Percentiles rank a stretch among this genome's conserved stretches.
phyloP scores from a whole-genome alignment of 208 protist genomes.

The Leishmania martiniquensis region DNA sequence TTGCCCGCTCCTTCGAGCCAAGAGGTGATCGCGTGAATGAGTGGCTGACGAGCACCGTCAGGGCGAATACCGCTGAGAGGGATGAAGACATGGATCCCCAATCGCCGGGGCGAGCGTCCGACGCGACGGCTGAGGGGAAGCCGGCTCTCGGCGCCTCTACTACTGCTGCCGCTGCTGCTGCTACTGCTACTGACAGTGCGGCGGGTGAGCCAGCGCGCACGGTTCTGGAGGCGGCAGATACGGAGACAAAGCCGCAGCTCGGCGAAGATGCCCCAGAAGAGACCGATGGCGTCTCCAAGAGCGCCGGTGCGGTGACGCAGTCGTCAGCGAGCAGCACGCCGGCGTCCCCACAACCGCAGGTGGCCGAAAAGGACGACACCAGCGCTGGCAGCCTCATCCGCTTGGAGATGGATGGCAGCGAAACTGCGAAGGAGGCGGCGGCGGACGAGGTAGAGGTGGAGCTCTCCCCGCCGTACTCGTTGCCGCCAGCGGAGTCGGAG shows the following conservation, averaged over 20 bases:
- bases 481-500: background rate
- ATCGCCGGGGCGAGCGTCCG: background rate
- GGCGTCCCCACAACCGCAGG: background rate
- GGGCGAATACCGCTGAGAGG: background rate
- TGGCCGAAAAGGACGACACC: background rate
- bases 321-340: background rate
- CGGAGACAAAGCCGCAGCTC: background rate
- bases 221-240: background rate
- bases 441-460: slow-evolving; percentile 2
- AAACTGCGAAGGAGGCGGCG: background rate
- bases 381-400: background rate
- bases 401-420: background rate
- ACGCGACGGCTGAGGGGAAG: background rate
- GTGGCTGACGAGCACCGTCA: background rate
- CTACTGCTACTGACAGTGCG: background rate
- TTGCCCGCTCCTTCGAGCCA: background rate
- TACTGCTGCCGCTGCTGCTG: background rate
- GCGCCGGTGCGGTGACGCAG: background rate
- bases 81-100: background rate
- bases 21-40: slow-evolving; percentile 6
- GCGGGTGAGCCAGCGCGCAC: background rate
- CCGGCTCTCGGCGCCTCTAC: background rate
- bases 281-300: background rate
- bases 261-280: background rate
- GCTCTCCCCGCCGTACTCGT: slow-evolving; percentile 3